phyloP scores from a whole-genome alignment of 164 flowering plant species.

The Dillenia suffruticosa region DNA sequence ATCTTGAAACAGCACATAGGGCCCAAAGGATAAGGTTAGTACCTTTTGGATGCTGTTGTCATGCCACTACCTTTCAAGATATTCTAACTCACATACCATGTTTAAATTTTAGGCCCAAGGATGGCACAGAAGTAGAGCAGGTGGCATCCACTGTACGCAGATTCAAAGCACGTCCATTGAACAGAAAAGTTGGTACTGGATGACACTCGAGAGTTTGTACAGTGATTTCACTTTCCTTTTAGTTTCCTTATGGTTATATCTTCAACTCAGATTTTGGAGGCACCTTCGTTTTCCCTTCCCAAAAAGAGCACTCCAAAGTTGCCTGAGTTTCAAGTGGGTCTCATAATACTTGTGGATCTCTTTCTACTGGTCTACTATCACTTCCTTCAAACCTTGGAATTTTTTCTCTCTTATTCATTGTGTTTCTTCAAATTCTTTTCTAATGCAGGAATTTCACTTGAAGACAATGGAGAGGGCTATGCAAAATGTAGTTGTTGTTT shows the following conservation, averaged over 20 bases:
- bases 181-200: constrained; percentile 65
- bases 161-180: constrained; percentile 87
- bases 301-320: constrained; percentile 59
- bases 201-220: not conserved
- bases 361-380: not conserved
- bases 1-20: constrained; percentile 76
- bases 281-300: constrained; percentile 57
- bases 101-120: constrained; percentile 51
- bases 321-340: constrained; percentile 77
- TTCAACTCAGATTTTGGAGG: constrained; percentile 61
- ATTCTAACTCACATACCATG: not conserved
- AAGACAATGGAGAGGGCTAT: constrained; percentile 77
- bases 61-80: too few species aligned
- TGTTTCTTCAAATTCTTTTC: constrained; percentile 11
- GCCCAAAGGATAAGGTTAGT: constrained; percentile 60
- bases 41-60: too few species aligned
- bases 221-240: not conserved
- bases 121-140: constrained; percentile 27
- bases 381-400: not conserved
- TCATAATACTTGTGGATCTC: not conserved
- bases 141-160: constrained; percentile 20
- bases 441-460: constrained; percentile 62
- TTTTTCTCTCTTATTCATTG: constrained; percentile 3
- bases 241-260: not conserved
- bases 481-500: constrained; percentile 45